phyloP scores from a whole-genome alignment of 2,329 filamentous ascomycete species.

The Aureobasidium sp. region DNA sequence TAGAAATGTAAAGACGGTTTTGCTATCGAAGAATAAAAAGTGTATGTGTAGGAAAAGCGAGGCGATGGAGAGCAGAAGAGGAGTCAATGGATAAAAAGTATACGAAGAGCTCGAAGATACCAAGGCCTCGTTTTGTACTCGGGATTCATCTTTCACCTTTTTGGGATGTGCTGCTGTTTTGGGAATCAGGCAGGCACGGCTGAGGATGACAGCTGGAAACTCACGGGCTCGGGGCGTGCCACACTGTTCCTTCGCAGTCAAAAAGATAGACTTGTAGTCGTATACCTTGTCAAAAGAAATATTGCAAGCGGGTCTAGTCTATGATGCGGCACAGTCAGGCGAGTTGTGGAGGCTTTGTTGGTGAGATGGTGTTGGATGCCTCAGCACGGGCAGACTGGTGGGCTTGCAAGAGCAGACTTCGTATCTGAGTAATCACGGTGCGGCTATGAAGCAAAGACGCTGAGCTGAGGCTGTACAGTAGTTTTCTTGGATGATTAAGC shows the following conservation, averaged over 20 bases:
- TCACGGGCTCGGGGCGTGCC: background rate
- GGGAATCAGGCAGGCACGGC: slow-evolving; percentile 9
- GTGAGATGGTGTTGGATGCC: slow-evolving; percentile 9
- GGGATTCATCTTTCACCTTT: slow-evolving; percentile 2
- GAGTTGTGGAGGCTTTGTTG: slow-evolving; percentile 7
- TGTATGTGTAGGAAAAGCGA: background rate
- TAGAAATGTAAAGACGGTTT: background rate
- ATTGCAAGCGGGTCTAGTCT: slow-evolving; percentile 1
- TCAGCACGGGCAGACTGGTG: slow-evolving; percentile 7
- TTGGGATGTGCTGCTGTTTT: slow-evolving; percentile 2
- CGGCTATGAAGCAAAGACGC: background rate
- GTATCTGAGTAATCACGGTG: background rate
- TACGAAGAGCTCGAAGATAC: background rate
- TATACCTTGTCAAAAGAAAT: background rate
- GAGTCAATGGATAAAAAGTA: background rate
- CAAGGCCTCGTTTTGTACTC: background rate
- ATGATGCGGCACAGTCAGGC: background rate
- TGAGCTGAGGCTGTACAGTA: slow-evolving; percentile 9
- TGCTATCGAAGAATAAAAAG: background rate
- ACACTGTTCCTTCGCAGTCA: background rate
- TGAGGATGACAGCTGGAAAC: slow-evolving; percentile 2
- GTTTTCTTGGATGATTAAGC: background rate
- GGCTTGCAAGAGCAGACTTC: background rate
- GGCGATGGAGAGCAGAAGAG: background rate
- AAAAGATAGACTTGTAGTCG: background rate